Evolutionary conservation across 176 grass and related monocot species (phyloP).

Genomic region (Saccharum spontaneum): DNA sequence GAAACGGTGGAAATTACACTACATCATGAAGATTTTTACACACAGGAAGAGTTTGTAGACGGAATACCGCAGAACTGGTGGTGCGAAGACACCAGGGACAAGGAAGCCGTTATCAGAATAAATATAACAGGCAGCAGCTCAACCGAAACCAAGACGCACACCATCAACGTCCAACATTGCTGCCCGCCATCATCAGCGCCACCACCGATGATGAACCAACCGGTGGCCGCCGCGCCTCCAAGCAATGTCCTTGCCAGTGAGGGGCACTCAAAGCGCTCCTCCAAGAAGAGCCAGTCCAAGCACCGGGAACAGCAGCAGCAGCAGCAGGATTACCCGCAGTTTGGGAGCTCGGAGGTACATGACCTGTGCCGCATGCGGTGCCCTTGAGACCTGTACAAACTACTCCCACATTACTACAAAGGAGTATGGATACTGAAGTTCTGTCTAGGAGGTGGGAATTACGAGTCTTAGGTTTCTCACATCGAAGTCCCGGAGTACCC

Average conservation of each 20-base stretch:
- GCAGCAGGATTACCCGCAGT: constrained; percentile 57
- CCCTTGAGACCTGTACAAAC: constrained; percentile 43
- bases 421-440: constrained; percentile 37
- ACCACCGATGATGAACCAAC: constrained; percentile 24
- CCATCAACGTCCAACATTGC: constrained; percentile 63
- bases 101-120: constrained; percentile 61
- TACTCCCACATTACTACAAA: constrained; percentile 21
- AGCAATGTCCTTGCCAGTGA: constrained; percentile 38
- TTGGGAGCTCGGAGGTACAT: constrained; percentile 53
- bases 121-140: constrained; percentile 70
- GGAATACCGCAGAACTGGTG: constrained; percentile 94
- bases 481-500: constrained; percentile 25
- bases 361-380: constrained; percentile 66
- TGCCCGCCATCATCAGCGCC: constrained; percentile 48
- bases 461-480: constrained; percentile 35
- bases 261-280: constrained; percentile 46
- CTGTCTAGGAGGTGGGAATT: constrained; percentile 42
- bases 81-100: constrained; percentile 85
- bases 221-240: neutral
- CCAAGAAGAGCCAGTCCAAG: constrained; percentile 55
- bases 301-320: constrained; percentile 33
- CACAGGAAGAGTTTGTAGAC: constrained; percentile 81
- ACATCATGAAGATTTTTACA: constrained; percentile 83
- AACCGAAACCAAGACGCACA: constrained; percentile 58
- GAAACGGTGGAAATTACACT: constrained; percentile 73